These are phyloP conservation scores for Mycena kentingensis DNA, from an alignment of 768 basidiomycete species.

Conservation along the genomic window DNA sequence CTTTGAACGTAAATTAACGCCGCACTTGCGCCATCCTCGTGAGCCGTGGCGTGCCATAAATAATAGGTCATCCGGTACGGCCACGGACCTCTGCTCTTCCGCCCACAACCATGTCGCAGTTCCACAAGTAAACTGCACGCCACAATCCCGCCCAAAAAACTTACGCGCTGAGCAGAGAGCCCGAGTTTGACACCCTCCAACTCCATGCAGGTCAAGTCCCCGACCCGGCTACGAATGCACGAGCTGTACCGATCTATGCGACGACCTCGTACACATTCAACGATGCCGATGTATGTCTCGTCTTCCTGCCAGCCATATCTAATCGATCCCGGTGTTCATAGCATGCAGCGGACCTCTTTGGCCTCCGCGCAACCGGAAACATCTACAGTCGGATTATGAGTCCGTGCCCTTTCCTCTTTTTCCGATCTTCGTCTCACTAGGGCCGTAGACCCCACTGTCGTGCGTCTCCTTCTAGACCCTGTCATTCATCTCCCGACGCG, in stretches of 20 bases:
- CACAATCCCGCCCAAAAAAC: neutral
- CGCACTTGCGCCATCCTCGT: slow-evolving; percentile 1
- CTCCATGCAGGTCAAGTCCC: slow-evolving; percentile 73
- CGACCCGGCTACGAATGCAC: slow-evolving; percentile 67
- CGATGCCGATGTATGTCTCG: slow-evolving; percentile 54
- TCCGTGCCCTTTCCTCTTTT: slow-evolving; percentile 44
- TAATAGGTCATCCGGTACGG: neutral
- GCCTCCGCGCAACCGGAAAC: slow-evolving; percentile 57
- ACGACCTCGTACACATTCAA: slow-evolving; percentile 75
- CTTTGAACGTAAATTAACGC: neutral
- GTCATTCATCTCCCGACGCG: neutral
- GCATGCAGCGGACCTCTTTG: slow-evolving; percentile 77
- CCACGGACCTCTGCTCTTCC: neutral
- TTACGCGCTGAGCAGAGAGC: slow-evolving; percentile 43
- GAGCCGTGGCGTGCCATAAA: slow-evolving; percentile 8
- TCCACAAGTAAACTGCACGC: slow-evolving; percentile 18
- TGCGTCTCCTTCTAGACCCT: neutral
- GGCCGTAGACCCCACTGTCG: slow-evolving; percentile 2
- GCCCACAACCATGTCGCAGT: slow-evolving; percentile 13
- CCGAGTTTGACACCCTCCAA: slow-evolving; percentile 80
- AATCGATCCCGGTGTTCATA: slow-evolving; percentile 22
- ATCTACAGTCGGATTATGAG: slow-evolving; percentile 72
- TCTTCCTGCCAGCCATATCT: neutral
- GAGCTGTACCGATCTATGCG: slow-evolving; percentile 79
- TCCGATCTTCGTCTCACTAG: slow-evolving; percentile 39